Conservation (phyloP, 805 yeast species). For the Metschnikowia chrysomelidarum region DNA sequence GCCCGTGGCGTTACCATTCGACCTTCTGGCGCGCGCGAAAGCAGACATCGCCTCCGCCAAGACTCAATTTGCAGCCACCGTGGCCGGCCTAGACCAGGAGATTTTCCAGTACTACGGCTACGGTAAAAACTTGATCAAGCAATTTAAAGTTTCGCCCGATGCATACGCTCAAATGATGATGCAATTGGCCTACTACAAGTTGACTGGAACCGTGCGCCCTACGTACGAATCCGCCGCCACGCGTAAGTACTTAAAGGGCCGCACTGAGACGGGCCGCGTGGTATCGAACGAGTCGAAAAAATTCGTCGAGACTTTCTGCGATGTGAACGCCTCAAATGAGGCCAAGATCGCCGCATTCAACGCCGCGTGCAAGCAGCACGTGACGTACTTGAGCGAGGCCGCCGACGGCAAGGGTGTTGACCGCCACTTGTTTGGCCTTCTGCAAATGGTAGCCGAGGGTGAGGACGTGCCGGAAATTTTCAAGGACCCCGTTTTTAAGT, state of each 20-base stretch:
- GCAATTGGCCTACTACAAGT: slow-evolving; percentile 86
- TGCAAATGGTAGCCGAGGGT: slow-evolving; percentile 60
- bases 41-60: slow-evolving; percentile 55
- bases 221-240: slow-evolving; percentile 97
- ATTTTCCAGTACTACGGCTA: slow-evolving; percentile 79
- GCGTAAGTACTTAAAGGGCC: slow-evolving; percentile 80
- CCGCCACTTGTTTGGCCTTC: slow-evolving; percentile 89
- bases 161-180: slow-evolving; percentile 88
- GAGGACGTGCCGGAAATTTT: slow-evolving; percentile 67
- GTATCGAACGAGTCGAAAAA: slow-evolving; percentile 69
- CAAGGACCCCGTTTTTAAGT: slow-evolving; percentile 70
- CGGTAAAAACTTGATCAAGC: slow-evolving; percentile 84
- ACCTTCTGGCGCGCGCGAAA: slow-evolving; percentile 51
- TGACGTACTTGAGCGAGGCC: slow-evolving; percentile 70
- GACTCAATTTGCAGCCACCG: slow-evolving; percentile 53
- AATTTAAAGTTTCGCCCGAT: slow-evolving; percentile 86
- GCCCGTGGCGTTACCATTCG: slow-evolving; percentile 47
- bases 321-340: slow-evolving; percentile 45
- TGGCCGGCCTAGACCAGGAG: slow-evolving; percentile 66
- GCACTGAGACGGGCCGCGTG: slow-evolving; percentile 91
- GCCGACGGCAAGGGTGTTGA: slow-evolving; percentile 87
- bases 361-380: slow-evolving; percentile 72
- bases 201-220: slow-evolving; percentile 77
- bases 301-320: slow-evolving; percentile 75
- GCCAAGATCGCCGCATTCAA: slow-evolving; percentile 69